A percentile compares a stretch with the other conserved stretches of the same genome.
These are phyloP conservation scores for Aspergillus luchuensis DNA, from an alignment of 2,329 filamentous ascomycete genomes.

Conservation along the genomic window DNA sequence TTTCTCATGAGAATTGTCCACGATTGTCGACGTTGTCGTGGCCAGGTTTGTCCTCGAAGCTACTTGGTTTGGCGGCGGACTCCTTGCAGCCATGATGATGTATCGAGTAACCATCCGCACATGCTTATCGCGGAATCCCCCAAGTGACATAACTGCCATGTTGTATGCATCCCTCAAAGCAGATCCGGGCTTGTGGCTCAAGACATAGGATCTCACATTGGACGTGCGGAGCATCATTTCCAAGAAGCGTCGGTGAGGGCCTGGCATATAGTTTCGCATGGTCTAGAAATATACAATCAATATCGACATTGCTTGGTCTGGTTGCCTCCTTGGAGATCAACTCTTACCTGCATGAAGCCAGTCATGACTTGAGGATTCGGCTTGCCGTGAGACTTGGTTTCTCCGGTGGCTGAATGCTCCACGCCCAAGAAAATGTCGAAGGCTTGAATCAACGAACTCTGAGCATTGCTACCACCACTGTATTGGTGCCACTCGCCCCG, in stretches of 20 bases:
- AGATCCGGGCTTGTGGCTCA: constrained; percentile 34
- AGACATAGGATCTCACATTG: constrained; percentile 51
- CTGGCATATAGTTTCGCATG: constrained; percentile 59
- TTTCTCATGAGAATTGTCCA: constrained; percentile 32
- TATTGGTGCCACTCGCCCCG: constrained; percentile 54
- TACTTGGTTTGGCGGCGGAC: constrained; percentile 16
- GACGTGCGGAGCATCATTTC: constrained; percentile 48
- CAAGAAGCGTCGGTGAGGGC: constrained; percentile 54
- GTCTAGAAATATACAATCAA: constrained; percentile 37
- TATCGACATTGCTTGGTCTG: neutral
- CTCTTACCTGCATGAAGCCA: constrained; percentile 16
- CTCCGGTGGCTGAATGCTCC: constrained; percentile 47
- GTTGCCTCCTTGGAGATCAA: neutral
- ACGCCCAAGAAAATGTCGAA: constrained; percentile 57
- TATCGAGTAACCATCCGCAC: constrained; percentile 57
- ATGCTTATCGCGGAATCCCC: constrained; percentile 53
- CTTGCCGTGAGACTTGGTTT: constrained; percentile 15
- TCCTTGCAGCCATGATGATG: constrained; percentile 50
- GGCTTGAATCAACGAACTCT: constrained; percentile 57
- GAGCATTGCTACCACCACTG: constrained; percentile 58
- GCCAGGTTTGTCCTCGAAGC: constrained; percentile 45
- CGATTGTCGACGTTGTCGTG: constrained; percentile 45
- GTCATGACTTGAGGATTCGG: neutral
- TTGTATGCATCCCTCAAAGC: constrained; percentile 50
- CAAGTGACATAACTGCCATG: constrained; percentile 48